Evolutionary conservation across 176 grass and related monocot species (phyloP), one percentile per base, ranked within the genome.

Genomic region (Otatea glauca): DNA sequence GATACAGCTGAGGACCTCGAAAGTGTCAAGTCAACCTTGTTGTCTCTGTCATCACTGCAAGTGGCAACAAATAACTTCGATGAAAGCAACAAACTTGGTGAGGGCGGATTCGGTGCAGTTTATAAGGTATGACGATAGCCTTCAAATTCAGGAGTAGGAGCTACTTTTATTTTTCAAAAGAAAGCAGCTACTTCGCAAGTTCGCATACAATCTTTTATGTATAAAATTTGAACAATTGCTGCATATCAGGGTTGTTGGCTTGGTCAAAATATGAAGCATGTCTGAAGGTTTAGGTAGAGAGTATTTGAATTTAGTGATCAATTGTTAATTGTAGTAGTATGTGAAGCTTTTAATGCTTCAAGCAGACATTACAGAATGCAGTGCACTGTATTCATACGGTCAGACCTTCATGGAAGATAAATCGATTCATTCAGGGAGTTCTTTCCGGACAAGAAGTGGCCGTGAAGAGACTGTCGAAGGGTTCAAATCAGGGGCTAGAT

Each of bases 81-180:
- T 45, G 81, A 83, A 55, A 84, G 35, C 37, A 48, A 72, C 38
- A 84, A 74, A 85, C 70, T 87, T 18, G 85, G 85, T 1, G 71
- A 87, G 21, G 86, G 78, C 6, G 85, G 85, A 6, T 87, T 87
- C 12, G 85, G 85, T 60, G 29, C 62, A 39, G 85, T 87, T 50
- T 88, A 76, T 75, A 88, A 76, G 86, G 86, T 88, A 81, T 25
- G 20, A 0, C 65, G 10, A 34, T 23, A 34, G 0, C 34, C 29
- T 44, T 77, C 42, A 16, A 23, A 6, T 43, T 21, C 9, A 68
- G 1, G 32, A 66, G 35, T 38, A 51, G 0, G 49, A 51, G 45
- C 9, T 37, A 37, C 2, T 37, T 37, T 37, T 37, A 37, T 37
- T 37, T 37, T 37, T 37, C 35, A 2, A 37, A 37, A 37, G 7